A percentile compares a stretch with the other conserved stretches of the same genome.
phyloP scores from a whole-genome alignment of 1,139 yeast species.

The Suhomyces taliae region DNA sequence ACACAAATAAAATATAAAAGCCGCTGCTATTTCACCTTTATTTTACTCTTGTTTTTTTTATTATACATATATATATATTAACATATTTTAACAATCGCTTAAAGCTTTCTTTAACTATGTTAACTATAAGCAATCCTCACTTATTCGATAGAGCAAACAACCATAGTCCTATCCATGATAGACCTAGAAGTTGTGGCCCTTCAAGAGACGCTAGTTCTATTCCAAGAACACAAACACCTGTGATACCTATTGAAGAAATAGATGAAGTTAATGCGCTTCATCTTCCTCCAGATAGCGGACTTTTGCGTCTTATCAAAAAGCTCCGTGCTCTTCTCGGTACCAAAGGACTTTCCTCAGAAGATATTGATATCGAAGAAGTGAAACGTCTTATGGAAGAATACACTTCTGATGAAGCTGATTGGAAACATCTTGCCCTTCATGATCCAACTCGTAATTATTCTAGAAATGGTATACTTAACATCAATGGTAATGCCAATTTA shows the following conservation, averaged over 20 bases:
- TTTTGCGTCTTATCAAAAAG: slow-evolving; percentile 24
- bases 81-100: neutral
- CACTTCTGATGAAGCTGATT: slow-evolving; percentile 50
- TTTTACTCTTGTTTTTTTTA: neutral
- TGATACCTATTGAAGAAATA: slow-evolving; percentile 12
- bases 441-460: slow-evolving; percentile 55
- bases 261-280: slow-evolving; percentile 13
- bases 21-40: neutral
- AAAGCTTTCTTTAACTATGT: neutral
- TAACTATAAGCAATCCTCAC: slow-evolving; percentile 11
- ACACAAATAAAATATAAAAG: slow-evolving; percentile 5
- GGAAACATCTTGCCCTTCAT: slow-evolving; percentile 59
- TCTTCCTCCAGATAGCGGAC: slow-evolving; percentile 20
- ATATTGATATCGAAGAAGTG: slow-evolving; percentile 54
- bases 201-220: neutral
- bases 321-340: slow-evolving; percentile 34
- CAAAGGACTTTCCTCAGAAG: slow-evolving; percentile 45
- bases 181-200: slow-evolving; percentile 2
- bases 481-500: slow-evolving; percentile 68
- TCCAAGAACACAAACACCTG: neutral
- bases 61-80: neutral
- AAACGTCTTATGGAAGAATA: slow-evolving; percentile 50
- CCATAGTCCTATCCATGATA: slow-evolving; percentile 2
- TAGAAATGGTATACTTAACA: slow-evolving; percentile 65
- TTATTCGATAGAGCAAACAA: slow-evolving; percentile 5